Base-by-base conservation (phyloP, 2,329 filamentous ascomycete species). In the Thermochaetoides dissita region DNA sequence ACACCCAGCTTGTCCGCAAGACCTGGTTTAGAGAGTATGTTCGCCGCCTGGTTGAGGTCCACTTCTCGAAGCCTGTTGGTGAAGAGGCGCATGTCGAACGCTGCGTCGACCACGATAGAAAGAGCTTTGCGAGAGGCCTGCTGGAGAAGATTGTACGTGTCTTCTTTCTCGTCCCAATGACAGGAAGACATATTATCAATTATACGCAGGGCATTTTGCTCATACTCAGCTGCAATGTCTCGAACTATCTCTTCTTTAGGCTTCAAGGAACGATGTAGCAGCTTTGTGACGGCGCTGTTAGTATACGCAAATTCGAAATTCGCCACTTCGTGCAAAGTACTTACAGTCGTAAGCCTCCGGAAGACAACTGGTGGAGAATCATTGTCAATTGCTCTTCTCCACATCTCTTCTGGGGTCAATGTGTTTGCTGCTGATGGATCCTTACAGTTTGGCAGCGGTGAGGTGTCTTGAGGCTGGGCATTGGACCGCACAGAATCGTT, bases 261-360 rank as follows among this genome's bases (percentile, higher is more conserved):
- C 11, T 50, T 51, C n/a, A 51, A 30, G 3, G 45, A 47, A 30
- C 48, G 49, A 38, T 50, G 49, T 28, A 51, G 24, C 29, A 46
- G 17, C 49, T 51, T 10, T 8, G 24, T 7, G 4, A 33, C n/a
- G 10, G 5, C 3, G 3, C 30, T 6, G 29, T 46, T 28, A 49
- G 42, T 9, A 30, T 10, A 10, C 3, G 1, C 4, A 30, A 33
- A 6, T 2, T n/a, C 6, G 30, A 6, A 8, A 3, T n/a, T 10
- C 4, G 6, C 11, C 10, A 12, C 2, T 9, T 7, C 9, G 24
- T 1, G 7, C 9, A 10, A 12, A 35, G 7, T 6, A 39, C 48
- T 40, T 30, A 51, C 49, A 31, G 38, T 46, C 6, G 47, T 40
- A 30, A 51, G 45, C 8, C 40, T 41, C 24, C 41, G 43, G 28